Evolutionary conservation across 108 stramenopile genomes (phyloP).

Genomic region (Schizochytrium sp.): DNA sequence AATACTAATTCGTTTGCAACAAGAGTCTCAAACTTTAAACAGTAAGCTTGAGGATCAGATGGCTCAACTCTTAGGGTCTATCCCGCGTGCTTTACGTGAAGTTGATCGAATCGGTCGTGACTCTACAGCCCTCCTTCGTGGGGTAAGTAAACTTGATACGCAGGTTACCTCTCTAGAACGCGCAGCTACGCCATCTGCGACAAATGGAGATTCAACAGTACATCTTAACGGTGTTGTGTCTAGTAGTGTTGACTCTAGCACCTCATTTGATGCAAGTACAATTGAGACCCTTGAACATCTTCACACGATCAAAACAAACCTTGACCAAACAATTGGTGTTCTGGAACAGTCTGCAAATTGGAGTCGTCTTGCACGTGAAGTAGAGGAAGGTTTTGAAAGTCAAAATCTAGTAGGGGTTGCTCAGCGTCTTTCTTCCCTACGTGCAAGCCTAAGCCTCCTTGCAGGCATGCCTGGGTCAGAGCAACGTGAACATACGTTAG

Average conservation of each 20-base stretch:
- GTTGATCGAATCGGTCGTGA: constrained; percentile 49
- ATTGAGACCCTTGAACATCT: constrained; percentile 50
- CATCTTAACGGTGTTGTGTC: not conserved
- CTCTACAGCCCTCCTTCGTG: constrained; percentile 1
- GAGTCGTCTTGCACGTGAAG: not conserved
- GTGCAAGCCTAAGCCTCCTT: not conserved
- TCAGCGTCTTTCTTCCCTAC: not conserved
- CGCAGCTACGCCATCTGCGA: not conserved
- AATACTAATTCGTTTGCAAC: constrained; percentile 41
- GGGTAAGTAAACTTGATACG: not conserved
- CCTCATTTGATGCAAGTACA: not conserved
- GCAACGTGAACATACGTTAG: not conserved
- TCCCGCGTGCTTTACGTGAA: not conserved
- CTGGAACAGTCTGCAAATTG: constrained; percentile 36
- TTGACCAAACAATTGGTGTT: constrained; percentile 7
- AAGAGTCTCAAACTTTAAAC: constrained; percentile 37
- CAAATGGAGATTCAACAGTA: not conserved
- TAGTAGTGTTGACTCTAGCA: not conserved
- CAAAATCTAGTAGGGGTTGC: constrained; percentile 31
- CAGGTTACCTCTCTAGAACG: not conserved
- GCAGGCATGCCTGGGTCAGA: constrained; percentile 37
- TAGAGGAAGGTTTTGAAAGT: constrained; percentile 33
- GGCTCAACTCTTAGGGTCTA: constrained; percentile 4
- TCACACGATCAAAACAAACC: constrained; percentile 13
- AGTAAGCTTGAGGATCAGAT: constrained; percentile 19